Base-by-base conservation (phyloP, 2,329 filamentous ascomycete species). In the Mycogone perniciosa region DNA sequence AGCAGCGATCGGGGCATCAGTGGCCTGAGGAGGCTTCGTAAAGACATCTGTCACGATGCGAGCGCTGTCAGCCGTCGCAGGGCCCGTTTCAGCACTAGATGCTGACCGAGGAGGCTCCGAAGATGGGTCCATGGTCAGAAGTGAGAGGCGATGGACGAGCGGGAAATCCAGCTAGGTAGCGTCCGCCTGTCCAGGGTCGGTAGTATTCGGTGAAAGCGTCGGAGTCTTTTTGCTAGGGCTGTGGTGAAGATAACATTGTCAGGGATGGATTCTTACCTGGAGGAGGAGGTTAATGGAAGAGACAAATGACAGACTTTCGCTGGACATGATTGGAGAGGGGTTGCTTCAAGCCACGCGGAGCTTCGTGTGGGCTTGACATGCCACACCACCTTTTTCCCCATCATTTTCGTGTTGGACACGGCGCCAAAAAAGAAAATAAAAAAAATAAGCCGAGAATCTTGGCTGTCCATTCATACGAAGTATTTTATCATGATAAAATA, bases 31-130 rank as follows among this genome's bases (percentile, higher is more conserved):
- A 27, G 40, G 50, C 45, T 52, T 52, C 7, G 43, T 60, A 47
- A 52, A 48, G 43, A 48, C 31, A 44, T 55, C 55, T 37, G 56
- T 59, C 55, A 53, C 53, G 48, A 52, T 30, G 5, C 47, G n/a
- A 29, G 43, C 44, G n/a, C 49, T 46, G n/a, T 52, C 44, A n/a
- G 43, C 51, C 26, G 34, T 46, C 6, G 44, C 49, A 30, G 37
- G 40, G 40, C 29, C 41, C 27, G 29, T n/a, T 43, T 48, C 46
- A 45, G 43, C 31, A 9, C 33, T 37, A 46, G 39, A 31, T 38
- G 45, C 55, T 54, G 64, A 58, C 62, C 64, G 63, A 67, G 62
- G 56, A 65, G 61, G 53, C 57, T 59, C 64, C 66, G 65, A 62
- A 35, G 60, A 60, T 53, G 59, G 60, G 56, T 62, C 63, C 60